These are phyloP conservation scores for Primulina huaijiensis DNA, from an alignment of 257 asterid genomes.

Conservation along the genomic window DNA sequence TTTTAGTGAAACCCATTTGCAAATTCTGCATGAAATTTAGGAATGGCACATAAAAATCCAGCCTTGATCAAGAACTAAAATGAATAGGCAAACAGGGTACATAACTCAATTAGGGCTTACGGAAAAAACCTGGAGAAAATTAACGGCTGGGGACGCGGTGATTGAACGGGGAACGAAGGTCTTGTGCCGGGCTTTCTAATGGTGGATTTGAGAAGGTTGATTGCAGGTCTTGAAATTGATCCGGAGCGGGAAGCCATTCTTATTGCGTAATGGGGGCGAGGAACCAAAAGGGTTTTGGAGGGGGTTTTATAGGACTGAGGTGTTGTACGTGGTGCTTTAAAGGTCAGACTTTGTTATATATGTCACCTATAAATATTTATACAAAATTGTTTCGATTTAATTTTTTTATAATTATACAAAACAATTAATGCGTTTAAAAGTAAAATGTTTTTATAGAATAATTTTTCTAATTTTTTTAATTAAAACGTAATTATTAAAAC, in stretches of 20 bases:
- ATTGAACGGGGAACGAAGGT: constrained; percentile 19
- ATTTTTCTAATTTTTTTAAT: too few relatives aligned
- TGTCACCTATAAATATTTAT: too few relatives aligned
- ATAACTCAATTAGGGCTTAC: neutral
- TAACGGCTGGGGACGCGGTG: constrained; percentile 23
- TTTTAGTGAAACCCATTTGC: neutral
- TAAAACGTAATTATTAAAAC: too few relatives aligned
- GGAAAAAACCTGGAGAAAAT: constrained; percentile 27
- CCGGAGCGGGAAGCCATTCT: constrained; percentile 68
- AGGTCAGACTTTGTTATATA: neutral
- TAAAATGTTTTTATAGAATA: too few relatives aligned
- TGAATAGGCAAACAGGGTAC: neutral
- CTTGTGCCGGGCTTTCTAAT: constrained; percentile 41
- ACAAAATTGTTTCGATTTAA: too few relatives aligned
- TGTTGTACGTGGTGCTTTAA: constrained; percentile 28
- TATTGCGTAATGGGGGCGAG: neutral
- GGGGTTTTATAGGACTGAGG: constrained; percentile 28
- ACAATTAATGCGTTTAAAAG: too few relatives aligned
- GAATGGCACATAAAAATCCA: constrained; percentile 19
- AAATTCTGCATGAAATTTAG: constrained; percentile 9
- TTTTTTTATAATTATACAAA: too few relatives aligned
- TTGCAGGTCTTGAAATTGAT: constrained; percentile 62
- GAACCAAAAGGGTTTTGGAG: constrained; percentile 35
- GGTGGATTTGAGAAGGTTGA: constrained; percentile 55
- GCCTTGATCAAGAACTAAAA: neutral